Evolutionary conservation across 495 filamentous ascomycete genomes (phyloP).

Genomic region (Aspergillus conjunctus): DNA sequence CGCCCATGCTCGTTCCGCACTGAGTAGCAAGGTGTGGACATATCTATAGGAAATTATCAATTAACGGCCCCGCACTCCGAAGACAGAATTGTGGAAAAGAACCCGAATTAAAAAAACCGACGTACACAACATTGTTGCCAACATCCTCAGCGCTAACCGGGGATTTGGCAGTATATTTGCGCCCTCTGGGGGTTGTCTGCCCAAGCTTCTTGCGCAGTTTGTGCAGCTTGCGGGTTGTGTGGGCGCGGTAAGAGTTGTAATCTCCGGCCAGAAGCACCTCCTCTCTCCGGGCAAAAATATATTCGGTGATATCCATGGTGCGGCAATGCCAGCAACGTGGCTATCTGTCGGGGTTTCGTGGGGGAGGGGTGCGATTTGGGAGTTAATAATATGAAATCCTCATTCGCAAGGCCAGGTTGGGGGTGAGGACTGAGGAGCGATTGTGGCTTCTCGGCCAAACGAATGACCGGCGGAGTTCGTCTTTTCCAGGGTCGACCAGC

Average conservation of each 20-base stretch:
- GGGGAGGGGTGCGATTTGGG: slow-evolving; percentile 6
- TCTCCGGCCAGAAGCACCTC: slow-evolving; percentile 84
- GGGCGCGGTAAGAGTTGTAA: slow-evolving; percentile 79
- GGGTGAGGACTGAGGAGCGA: too few relatives aligned
- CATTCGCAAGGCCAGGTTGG: slow-evolving; percentile 20
- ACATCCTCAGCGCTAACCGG: slow-evolving; percentile 78
- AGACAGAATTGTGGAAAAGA: too few relatives aligned
- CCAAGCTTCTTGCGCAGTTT: slow-evolving; percentile 82
- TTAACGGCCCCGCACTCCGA: slow-evolving; percentile 19
- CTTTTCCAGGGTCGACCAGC: slow-evolving; percentile 26
- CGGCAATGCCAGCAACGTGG: slow-evolving; percentile 2
- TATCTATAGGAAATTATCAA: slow-evolving; percentile 55
- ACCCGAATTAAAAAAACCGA: slow-evolving; percentile 1
- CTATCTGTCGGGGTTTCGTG: background rate
- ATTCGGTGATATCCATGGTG: slow-evolving; percentile 88
- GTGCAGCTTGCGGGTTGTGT: slow-evolving; percentile 79
- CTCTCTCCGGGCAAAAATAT: slow-evolving; percentile 74
- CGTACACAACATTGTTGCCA: slow-evolving; percentile 73
- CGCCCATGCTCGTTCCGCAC: slow-evolving; percentile 92
- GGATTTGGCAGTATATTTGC: slow-evolving; percentile 76
- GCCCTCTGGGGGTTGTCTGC: slow-evolving; percentile 76
- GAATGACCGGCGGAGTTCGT: slow-evolving; percentile 37
- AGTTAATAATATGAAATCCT: background rate
- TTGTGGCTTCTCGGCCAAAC: slow-evolving; percentile 48
- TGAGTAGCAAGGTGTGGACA: slow-evolving; percentile 76